Conservation (phyloP, 2,329 filamentous ascomycete genomes). For the Arthrobotrys conoides region DNA sequence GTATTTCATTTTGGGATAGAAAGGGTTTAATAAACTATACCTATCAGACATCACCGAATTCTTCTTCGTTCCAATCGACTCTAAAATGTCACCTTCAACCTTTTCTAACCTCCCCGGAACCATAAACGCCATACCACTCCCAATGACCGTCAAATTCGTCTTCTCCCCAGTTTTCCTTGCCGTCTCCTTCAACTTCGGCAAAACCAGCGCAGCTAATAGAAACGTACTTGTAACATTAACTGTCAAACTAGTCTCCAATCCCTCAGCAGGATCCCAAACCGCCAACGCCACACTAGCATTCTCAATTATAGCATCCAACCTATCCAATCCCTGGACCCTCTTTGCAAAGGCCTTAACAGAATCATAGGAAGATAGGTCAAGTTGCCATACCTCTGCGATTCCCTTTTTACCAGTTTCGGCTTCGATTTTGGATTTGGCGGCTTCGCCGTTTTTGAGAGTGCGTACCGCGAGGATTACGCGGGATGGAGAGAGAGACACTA, state of each 20-base stretch:
- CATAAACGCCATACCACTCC: conserved; percentile 65
- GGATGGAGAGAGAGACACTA: conserved; percentile 65
- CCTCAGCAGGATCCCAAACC: conserved; percentile 65
- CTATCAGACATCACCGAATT: conserved; percentile 32
- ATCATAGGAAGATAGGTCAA: conserved; percentile 69
- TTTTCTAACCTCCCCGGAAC: conserved; percentile 63
- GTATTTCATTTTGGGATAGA: too few species aligned
- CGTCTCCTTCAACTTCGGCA: conserved; percentile 68
- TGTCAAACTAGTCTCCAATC: conserved; percentile 72
- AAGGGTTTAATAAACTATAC: not conserved
- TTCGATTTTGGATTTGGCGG: conserved; percentile 67
- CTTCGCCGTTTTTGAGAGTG: conserved; percentile 67
- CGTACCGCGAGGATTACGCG: conserved; percentile 69
- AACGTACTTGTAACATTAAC: conserved; percentile 74
- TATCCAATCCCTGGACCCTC: conserved; percentile 66
- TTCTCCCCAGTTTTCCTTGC: conserved; percentile 65
- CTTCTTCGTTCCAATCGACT: conserved; percentile 42
- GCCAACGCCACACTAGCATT: conserved; percentile 46
- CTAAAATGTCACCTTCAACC: conserved; percentile 43
- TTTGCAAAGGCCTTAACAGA: conserved; percentile 67
- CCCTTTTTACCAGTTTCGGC: conserved; percentile 63
- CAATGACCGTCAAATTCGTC: conserved; percentile 66
- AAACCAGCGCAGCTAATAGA: conserved; percentile 71
- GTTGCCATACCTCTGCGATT: conserved; percentile 63
- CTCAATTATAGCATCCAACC: conserved; percentile 67